A percentile compares a stretch with the other conserved stretches of the same genome.
Evolutionary conservation across 306 rosid genomes (phyloP).

Genomic region (Inga oerstediana): DNA sequence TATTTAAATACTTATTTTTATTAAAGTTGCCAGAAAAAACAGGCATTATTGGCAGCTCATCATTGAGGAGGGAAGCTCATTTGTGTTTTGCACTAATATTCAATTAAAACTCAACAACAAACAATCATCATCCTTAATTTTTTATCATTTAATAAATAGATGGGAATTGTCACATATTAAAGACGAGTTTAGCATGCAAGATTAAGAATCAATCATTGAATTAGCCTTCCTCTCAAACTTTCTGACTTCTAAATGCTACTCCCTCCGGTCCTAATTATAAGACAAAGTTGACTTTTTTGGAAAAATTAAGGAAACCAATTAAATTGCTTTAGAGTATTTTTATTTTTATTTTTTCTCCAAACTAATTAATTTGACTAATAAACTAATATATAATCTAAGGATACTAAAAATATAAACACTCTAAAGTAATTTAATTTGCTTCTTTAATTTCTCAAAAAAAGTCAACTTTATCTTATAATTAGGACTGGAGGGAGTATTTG

Average conservation of each 20-base stretch:
- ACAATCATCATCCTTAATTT: background rate
- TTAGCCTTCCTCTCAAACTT: background rate
- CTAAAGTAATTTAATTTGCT: too few relatives aligned
- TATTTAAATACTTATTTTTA: background rate
- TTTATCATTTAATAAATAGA: background rate
- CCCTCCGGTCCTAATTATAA: too few relatives aligned
- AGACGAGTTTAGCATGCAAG: background rate
- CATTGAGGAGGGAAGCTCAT: conserved; percentile 53
- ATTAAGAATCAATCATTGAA: background rate
- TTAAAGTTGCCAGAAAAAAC: background rate
- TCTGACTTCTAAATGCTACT: background rate
- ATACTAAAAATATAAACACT: too few relatives aligned
- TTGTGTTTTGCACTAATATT: conserved; percentile 29
- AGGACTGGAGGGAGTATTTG: too few relatives aligned
- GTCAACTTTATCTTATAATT: too few relatives aligned
- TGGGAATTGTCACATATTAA: background rate
- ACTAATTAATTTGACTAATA: too few relatives aligned
- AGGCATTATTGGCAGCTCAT: conserved; percentile 33
- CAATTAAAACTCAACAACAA: conserved; percentile 32
- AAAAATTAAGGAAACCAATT: too few relatives aligned
- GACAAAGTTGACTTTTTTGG: too few relatives aligned
- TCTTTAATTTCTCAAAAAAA: too few relatives aligned
- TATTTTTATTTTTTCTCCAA: too few relatives aligned
- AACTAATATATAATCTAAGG: too few relatives aligned
- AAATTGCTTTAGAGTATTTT: too few relatives aligned